Conservation (phyloP, 2,329 filamentous ascomycete species). For the Didymella sp. region DNA sequence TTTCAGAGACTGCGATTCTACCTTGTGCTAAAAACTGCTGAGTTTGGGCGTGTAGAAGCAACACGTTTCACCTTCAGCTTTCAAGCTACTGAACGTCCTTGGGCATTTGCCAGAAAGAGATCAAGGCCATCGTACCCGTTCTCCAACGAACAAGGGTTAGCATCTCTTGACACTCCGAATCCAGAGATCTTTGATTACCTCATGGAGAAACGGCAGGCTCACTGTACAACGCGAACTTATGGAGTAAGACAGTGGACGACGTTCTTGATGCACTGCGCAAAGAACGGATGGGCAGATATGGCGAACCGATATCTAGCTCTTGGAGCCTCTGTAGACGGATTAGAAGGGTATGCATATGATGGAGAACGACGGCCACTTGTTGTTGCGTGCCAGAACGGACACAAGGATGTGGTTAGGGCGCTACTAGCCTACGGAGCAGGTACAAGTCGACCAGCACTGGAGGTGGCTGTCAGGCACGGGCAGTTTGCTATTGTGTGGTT, state of each 20-base stretch:
- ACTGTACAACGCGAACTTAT: background rate
- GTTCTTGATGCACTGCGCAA: slow-evolving; percentile 7
- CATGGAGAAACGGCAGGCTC: background rate
- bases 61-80: background rate
- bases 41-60: background rate
- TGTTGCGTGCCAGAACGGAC: background rate
- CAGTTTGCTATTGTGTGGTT: background rate
- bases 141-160: slow-evolving; percentile 1
- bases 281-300: slow-evolving; percentile 14
- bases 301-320: slow-evolving; percentile 3
- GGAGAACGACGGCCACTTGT: background rate
- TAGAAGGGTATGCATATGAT: background rate
- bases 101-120: background rate
- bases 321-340: slow-evolving; percentile 6
- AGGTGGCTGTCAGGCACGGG: background rate
- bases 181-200: background rate
- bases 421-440: background rate
- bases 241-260: background rate
- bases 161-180: slow-evolving; percentile 1
- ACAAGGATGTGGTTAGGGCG: background rate
- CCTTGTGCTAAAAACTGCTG: background rate
- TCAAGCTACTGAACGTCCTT: background rate
- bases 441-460: background rate
- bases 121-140: background rate
- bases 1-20: background rate